Evolutionary conservation across 2,329 filamentous ascomycete genomes (phyloP), one percentile per base, ranked within the genome.

Genomic region (Phialophora macrospora): DNA sequence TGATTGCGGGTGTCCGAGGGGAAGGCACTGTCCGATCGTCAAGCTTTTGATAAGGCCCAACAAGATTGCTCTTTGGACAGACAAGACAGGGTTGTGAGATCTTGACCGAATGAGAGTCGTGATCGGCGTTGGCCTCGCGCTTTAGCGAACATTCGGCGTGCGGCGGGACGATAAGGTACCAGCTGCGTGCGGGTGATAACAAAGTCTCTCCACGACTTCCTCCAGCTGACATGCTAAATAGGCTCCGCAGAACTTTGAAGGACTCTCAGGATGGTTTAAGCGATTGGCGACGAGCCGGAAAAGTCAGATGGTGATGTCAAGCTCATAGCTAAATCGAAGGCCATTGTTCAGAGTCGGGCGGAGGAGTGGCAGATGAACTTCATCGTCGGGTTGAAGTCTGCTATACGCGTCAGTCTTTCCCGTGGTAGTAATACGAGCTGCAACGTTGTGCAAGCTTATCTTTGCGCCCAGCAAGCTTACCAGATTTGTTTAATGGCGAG

Each of bases 41-140:
- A 49, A 51, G 44, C 44, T 26, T 64, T 55, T 59, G 62, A 67
- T 64, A 67, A 67, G 62, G 46, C 44, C 52, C 62, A 67, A n/a
- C 24, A 22, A 30, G 28, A 48, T 20, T 24, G 64, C 54, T 64
- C 57, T 67, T 64, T 67, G 65, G 62, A 48, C 32, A 54, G 34
- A 46, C 12, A 3, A 12, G 11, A 41, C 28, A 28, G 22, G 26
- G 26, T 32, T 12, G 38, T 14, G 20, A 28, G 44, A 51, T 41
- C 49, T 44, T 52, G 32, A 61, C 48, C 48, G 30, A 57, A 57
- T 56, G 7, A 24, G 44, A 11, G n/a, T 41, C 12, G 12, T 46
- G n/a, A 17, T 22, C 32, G 24, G 32, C 17, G 28, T 26, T 32
- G 49, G 32, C 49, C 28, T 57, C 28, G 28, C 4, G 38, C 63